These are phyloP conservation scores for Amanita brunnescens DNA, from an alignment of 768 basidiomycete genomes.

Conservation along the genomic window DNA sequence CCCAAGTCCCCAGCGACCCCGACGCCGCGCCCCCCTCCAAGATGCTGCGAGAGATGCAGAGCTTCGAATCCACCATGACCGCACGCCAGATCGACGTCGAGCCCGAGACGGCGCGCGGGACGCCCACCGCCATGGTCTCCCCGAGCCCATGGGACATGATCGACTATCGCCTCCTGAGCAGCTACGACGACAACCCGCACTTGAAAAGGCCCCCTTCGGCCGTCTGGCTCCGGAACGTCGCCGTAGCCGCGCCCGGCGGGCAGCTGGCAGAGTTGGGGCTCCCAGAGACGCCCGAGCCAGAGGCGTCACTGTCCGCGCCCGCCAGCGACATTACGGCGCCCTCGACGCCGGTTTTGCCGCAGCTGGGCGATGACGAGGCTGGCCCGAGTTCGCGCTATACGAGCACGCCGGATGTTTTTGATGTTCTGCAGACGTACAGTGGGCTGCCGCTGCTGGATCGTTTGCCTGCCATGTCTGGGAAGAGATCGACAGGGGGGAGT, in stretches of 20 bases:
- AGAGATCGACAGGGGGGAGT: background rate
- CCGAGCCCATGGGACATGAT: slow-evolving; percentile 4
- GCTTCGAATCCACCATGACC: slow-evolving; percentile 77
- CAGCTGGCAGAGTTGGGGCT: too few relatives aligned
- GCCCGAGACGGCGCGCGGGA: slow-evolving; percentile 11
- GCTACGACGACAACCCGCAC: slow-evolving; percentile 10
- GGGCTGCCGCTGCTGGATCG: slow-evolving; percentile 69
- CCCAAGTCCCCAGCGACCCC: too few relatives aligned
- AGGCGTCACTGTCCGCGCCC: too few relatives aligned
- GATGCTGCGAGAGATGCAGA: slow-evolving; percentile 72
- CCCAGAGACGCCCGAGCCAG: background rate
- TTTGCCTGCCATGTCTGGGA: slow-evolving; percentile 37
- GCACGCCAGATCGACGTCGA: slow-evolving; percentile 44
- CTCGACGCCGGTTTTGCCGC: too few relatives aligned
- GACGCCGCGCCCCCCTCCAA: slow-evolving; percentile 23
- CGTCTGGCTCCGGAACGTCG: slow-evolving; percentile 12
- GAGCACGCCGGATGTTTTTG: slow-evolving; percentile 53
- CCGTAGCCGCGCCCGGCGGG: too few relatives aligned
- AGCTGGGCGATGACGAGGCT: too few relatives aligned
- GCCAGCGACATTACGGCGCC: too few relatives aligned
- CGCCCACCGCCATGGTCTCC: slow-evolving; percentile 12
- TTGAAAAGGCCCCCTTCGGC: slow-evolving; percentile 20
- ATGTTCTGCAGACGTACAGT: slow-evolving; percentile 71
- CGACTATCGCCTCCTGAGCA: background rate
- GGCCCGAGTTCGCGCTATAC: slow-evolving; percentile 56